Base-by-base conservation (phyloP, 2,329 filamentous ascomycete genomes). In the Podosphaera aphanis region DNA sequence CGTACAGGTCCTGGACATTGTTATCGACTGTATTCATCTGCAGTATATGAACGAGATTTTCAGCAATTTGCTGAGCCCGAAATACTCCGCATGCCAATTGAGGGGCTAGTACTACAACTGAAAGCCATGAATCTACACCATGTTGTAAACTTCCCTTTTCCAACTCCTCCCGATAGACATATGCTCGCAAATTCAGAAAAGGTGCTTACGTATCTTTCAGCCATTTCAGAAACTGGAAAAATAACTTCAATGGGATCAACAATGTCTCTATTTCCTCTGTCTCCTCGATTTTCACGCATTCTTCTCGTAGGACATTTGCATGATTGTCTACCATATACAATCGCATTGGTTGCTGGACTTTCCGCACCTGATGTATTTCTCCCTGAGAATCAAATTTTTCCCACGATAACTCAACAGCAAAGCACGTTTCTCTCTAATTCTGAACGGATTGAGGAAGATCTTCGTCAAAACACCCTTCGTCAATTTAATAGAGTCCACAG, bases 1-100 rank as follows among this genome's bases (percentile, higher is more conserved):
- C 79, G 90, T 68, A 98, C 88, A 3, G 88, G 85, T 0, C 86
- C 90, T 1, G 90, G 90, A 6, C 92, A 98, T 62, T 95, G 88
- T 62, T 98, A 94, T 64, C 70, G 85, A 47, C 64, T 98, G 3
- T 98, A 93, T 62, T 94, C 86, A 0, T 93, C 85, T 11, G 90
- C 90, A 0, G 80, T 98, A 0, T 98, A 83, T 55, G 90, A 90
- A 62, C 72, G 83, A 47, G 85, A 92, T 53, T 93, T 98, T 53
- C 68, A 76, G 20, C 74, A 88, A 51, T 93, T 92, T 55, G 77
- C 83, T 0, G 77, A 86, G 20, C 88, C 90, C 0, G 90, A 98
- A 61, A 78, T 98, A 35, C 63, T 92, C 42, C 74, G 86, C 20
- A 93, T 90, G 62, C 88, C 90, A 0, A 83, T 95, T 23, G 90